A percentile compares a stretch with the other conserved stretches of the same genome.
These are phyloP conservation scores for Fragilaria crotonensis DNA, from an alignment of 108 stramenopile genomes.

Conservation along the genomic window DNA sequence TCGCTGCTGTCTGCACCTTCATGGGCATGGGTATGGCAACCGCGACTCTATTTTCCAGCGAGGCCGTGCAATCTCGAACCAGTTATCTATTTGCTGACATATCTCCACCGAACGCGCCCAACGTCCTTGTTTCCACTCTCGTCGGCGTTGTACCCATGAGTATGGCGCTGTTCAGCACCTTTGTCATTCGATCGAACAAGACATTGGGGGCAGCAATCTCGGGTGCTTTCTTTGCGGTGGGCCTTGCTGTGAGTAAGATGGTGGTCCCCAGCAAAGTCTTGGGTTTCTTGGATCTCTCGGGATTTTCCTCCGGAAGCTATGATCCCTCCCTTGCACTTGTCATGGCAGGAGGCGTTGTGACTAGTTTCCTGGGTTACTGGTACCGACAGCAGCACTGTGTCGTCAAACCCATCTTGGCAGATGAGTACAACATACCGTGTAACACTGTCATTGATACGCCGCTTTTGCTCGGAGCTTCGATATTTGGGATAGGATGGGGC, in stretches of 20 bases:
- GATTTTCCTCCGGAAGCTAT: slow-evolving; percentile 29
- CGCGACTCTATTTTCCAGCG: slow-evolving; percentile 4
- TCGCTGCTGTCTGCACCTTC: slow-evolving; percentile 70
- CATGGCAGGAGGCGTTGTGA: slow-evolving; percentile 65
- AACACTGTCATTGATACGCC: slow-evolving; percentile 39
- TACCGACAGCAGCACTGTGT: slow-evolving; percentile 32
- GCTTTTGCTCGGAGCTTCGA: slow-evolving; percentile 32
- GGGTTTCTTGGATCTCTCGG: slow-evolving; percentile 51
- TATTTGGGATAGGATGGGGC: slow-evolving; percentile 61
- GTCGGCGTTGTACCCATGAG: background rate
- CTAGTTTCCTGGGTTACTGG: slow-evolving; percentile 53
- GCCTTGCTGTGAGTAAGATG: slow-evolving; percentile 67
- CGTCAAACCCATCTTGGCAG: background rate
- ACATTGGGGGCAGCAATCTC: slow-evolving; percentile 18
- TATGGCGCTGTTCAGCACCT: background rate
- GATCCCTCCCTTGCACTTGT: slow-evolving; percentile 77
- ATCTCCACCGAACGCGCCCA: too few relatives aligned
- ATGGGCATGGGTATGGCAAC: slow-evolving; percentile 56
- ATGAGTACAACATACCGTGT: background rate
- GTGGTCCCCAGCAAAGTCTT: slow-evolving; percentile 46
- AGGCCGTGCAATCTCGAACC: background rate
- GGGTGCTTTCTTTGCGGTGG: slow-evolving; percentile 36
- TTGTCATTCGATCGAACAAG: slow-evolving; percentile 5
- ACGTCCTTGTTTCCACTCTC: background rate
- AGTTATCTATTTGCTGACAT: background rate